Base-by-base conservation (phyloP, 164 flowering plant genomes). In the Vitis rupestris region DNA sequence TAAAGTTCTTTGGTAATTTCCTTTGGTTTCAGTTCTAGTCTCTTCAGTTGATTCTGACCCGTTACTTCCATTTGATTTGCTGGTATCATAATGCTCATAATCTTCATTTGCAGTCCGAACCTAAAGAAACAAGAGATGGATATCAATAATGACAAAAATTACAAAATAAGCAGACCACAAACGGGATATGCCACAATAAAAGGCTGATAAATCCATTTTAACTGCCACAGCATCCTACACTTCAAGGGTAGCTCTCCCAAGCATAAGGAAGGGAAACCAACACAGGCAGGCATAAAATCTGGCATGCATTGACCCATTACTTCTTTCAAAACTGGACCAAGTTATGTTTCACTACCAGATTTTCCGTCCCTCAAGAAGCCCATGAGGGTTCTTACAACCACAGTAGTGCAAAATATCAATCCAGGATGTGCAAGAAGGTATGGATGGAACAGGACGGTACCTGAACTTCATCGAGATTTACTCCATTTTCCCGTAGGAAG, bases 401-500 rank as follows among this genome's bases (percentile, higher is more conserved):
- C 44, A 37, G 44, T 37, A 2, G 44, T 37, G 44, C 6, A 37
- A 37, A 37, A 6, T 37, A 37, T 37, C 44, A 37, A 37, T 37
- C 7, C 44, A 37, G 44, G 44, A 37, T 37, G 44, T 37, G 44
- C 44, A 37, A 37, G 4, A 69, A 29, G 19, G 9, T 8, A 19
- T 10, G 30, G 60, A 17, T 59, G 3, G 30, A 27, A 47, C n/a
- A 63, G 16, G 29, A 56, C 13, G 48, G 17, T 56, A 88, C 98
- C 91, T 90, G 61, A 52, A 91, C 86, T 73, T 82, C 80, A 50
- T 84, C 63, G 8, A 90, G 88, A 59, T 84, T 80, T 61, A 91
- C 92, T 53, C 90, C 93, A 63, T 89, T 85, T 66, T 84, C 90
- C 72, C 72, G 72, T 11, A 93, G 89, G 67, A 87, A 81, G 59